Percentiles rank a stretch among this genome's conserved stretches.
Conservation (phyloP, 2,329 filamentous ascomycete species). For the Leptographium procerum region DNA sequence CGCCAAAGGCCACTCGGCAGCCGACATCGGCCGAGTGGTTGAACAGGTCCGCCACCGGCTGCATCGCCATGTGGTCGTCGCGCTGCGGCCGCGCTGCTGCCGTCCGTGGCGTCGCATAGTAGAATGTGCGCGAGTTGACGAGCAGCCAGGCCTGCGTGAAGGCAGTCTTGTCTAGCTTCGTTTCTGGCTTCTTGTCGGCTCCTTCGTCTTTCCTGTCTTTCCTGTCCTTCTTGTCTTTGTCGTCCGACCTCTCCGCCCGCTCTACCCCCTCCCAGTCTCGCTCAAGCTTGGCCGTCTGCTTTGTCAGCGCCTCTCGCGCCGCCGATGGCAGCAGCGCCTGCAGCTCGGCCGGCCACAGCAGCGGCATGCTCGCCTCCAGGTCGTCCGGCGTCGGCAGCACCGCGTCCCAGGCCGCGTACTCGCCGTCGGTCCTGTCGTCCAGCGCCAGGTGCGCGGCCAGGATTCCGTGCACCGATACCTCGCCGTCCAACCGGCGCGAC, state of each 20-base stretch:
- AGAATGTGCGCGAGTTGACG: slow-evolving; percentile 51
- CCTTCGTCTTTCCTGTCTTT: not conserved
- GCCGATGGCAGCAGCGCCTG: slow-evolving; percentile 34
- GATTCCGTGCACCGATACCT: slow-evolving; percentile 56
- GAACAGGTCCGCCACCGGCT: slow-evolving; percentile 63
- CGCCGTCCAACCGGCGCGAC: slow-evolving; percentile 35
- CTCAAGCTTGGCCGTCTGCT: slow-evolving; percentile 36
- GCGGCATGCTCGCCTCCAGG: slow-evolving; percentile 36
- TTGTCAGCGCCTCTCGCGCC: slow-evolving; percentile 33
- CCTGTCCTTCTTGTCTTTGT: too few species aligned
- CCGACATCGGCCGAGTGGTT: slow-evolving; percentile 37
- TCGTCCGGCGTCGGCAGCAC: slow-evolving; percentile 55
- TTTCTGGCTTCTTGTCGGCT: not conserved
- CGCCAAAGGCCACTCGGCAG: slow-evolving; percentile 39
- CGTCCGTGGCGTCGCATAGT: slow-evolving; percentile 37
- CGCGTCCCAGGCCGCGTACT: slow-evolving; percentile 48
- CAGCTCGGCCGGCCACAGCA: slow-evolving; percentile 35
- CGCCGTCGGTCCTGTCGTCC: slow-evolving; percentile 22
- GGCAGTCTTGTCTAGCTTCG: slow-evolving; percentile 1
- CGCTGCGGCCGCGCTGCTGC: slow-evolving; percentile 25
- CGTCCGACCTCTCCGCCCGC: not conserved
- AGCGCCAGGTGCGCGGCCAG: slow-evolving; percentile 58
- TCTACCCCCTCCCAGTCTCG: slow-evolving; percentile 24
- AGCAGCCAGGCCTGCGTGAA: slow-evolving; percentile 44
- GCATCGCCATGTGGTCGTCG: slow-evolving; percentile 55